Conservation (phyloP, 345 rosid species). For the Eucalyptus marginata region DNA sequence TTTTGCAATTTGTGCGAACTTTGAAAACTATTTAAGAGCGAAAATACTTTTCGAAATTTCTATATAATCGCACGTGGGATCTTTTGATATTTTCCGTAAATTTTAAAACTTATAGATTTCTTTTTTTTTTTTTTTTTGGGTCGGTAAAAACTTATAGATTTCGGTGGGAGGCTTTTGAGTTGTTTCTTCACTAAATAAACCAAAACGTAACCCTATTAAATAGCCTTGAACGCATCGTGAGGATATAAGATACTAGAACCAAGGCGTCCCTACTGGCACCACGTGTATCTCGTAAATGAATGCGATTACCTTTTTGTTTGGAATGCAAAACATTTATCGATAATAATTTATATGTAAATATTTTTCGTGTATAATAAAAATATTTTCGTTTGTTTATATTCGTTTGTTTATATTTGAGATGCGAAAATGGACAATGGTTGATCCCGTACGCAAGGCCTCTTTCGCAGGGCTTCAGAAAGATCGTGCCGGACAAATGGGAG, state of each 20-base stretch:
- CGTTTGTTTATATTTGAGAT: no score
- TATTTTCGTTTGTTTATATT: no score
- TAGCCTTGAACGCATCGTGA: background rate
- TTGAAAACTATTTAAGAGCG: background rate
- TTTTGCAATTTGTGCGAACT: background rate
- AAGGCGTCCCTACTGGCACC: background rate
- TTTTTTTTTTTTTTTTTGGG: no score
- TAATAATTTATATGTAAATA: no score
- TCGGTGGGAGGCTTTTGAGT: background rate
- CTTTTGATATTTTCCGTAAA: background rate
- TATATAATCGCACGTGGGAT: background rate
- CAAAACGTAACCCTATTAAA: background rate
- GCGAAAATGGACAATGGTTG: background rate
- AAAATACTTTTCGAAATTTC: background rate
- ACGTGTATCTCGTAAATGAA: background rate
- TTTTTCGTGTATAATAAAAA: no score
- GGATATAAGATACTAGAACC: background rate
- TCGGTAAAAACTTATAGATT: background rate
- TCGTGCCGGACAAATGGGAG: conserved; percentile 45
- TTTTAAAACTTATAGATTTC: background rate
- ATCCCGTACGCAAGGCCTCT: background rate
- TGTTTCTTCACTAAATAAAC: background rate
- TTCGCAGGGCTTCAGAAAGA: conserved; percentile 23
- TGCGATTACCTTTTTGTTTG: no score
- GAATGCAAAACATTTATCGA: no score